Conservation (phyloP, 345 rosid genomes). For the Euphorbia tirucalli region DNA sequence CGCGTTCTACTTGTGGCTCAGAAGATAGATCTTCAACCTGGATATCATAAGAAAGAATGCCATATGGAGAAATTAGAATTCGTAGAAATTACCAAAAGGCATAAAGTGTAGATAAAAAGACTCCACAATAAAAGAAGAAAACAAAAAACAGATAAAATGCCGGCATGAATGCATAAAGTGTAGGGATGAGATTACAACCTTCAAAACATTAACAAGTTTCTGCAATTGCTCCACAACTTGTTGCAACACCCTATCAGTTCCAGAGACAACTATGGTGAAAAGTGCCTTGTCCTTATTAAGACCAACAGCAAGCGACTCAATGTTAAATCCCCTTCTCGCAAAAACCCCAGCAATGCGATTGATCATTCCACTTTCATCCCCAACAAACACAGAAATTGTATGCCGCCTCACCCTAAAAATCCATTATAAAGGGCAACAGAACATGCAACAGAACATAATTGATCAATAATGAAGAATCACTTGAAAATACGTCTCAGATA, state of each 20-base stretch:
- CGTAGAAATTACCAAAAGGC: neutral
- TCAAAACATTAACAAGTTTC: conserved; percentile 91
- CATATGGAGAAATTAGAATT: neutral
- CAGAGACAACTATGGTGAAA: conserved; percentile 87
- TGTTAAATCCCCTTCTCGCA: conserved; percentile 92
- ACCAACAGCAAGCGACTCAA: conserved; percentile 98
- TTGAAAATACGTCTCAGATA: neutral
- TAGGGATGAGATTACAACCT: conserved; percentile 41
- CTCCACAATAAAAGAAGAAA: too few species aligned
- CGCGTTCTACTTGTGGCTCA: conserved; percentile 95
- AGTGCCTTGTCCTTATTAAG: conserved; percentile 86
- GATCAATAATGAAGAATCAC: neutral
- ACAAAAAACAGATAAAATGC: neutral
- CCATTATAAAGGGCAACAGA: neutral
- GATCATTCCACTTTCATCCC: conserved; percentile 98
- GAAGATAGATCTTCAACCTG: conserved; percentile 90
- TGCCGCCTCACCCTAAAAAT: conserved; percentile 65
- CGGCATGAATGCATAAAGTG: neutral
- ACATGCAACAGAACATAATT: neutral
- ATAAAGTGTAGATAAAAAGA: neutral
- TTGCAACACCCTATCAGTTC: conserved; percentile 72
- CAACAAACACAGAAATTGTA: conserved; percentile 88
- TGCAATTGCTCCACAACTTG: conserved; percentile 93
- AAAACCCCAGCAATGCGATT: conserved; percentile 96
- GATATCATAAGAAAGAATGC: neutral